Conservation (phyloP, 106 monocot genomes). For the Phalaenopsis aphrodite region DNA sequence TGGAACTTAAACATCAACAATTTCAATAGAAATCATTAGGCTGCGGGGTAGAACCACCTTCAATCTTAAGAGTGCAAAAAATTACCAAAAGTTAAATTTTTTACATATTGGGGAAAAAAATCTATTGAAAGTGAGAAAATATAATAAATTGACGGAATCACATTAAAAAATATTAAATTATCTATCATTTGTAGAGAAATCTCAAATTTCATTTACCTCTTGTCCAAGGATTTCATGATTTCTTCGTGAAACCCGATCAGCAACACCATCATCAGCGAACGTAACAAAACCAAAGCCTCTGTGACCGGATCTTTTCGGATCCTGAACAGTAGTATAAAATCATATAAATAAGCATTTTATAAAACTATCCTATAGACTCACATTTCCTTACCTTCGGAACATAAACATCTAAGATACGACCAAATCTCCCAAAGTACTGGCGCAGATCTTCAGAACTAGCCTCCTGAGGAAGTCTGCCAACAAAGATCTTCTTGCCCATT, state of each 20-base stretch:
- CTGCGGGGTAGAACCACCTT: too few species aligned
- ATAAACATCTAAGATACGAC: constrained; percentile 82
- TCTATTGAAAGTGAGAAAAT: too few species aligned
- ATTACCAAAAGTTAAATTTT: too few species aligned
- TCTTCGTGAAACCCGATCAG: constrained; percentile 85
- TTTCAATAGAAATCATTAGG: background rate
- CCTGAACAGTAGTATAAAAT: constrained; percentile 28
- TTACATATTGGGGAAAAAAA: too few species aligned
- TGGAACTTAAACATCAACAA: background rate
- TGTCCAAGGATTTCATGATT: constrained; percentile 95
- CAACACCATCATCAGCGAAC: constrained; percentile 97
- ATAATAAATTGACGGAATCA: too few species aligned
- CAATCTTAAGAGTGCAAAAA: too few species aligned
- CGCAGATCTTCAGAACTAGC: constrained; percentile 80
- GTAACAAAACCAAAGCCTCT: constrained; percentile 98
- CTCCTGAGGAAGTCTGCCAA: constrained; percentile 95
- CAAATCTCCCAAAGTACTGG: constrained; percentile 90
- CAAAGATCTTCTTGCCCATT: constrained; percentile 88
- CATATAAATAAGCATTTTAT: background rate
- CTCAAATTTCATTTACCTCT: constrained; percentile 43
- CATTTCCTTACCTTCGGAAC: constrained; percentile 70
- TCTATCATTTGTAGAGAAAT: too few species aligned
- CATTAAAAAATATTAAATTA: too few species aligned
- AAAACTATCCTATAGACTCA: background rate
- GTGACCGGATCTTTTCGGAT: constrained; percentile 90